Conservation (phyloP, 345 rosid genomes). For the Populus pruinosa region DNA sequence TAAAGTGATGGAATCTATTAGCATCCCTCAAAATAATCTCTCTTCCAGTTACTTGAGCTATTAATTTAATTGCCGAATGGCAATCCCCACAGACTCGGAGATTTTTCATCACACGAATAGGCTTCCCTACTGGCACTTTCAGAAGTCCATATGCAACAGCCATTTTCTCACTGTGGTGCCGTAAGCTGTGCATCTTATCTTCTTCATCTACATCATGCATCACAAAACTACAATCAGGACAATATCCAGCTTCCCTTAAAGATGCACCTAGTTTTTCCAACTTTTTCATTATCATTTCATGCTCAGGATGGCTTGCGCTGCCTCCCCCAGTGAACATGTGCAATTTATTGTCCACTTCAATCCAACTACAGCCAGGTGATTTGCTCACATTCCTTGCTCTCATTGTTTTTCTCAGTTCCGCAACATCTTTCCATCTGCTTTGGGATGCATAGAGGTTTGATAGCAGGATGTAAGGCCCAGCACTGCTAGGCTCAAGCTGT, state of each 20-base stretch:
- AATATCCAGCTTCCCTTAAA: conserved; percentile 65
- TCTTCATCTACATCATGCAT: conserved; percentile 83
- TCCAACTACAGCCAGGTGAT: conserved; percentile 85
- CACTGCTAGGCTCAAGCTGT: conserved; percentile 60
- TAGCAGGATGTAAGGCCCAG: conserved; percentile 64
- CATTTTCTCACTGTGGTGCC: conserved; percentile 66
- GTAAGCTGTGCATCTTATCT: conserved; percentile 61
- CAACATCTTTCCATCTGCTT: conserved; percentile 61
- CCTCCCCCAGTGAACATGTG: conserved; percentile 70
- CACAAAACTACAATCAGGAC: conserved; percentile 71
- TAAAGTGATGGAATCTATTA: conserved; percentile 76
- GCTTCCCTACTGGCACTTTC: conserved; percentile 63
- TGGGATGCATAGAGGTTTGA: conserved; percentile 69
- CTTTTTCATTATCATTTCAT: conserved; percentile 41
- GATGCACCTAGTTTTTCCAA: conserved; percentile 52
- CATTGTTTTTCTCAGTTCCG: conserved; percentile 53
- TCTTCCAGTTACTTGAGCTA: conserved; percentile 58
- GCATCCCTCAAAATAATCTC: conserved; percentile 81
- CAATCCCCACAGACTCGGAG: conserved; percentile 84
- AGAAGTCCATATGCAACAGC: conserved; percentile 82
- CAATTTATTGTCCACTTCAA: conserved; percentile 57
- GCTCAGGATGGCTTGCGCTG: conserved; percentile 52
- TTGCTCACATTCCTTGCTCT: conserved; percentile 49
- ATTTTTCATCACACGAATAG: conserved; percentile 74
- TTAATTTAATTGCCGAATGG: conserved; percentile 67